Evolutionary conservation across 495 filamentous ascomycete species (phyloP).

Genomic region (Immersiella caudata): DNA sequence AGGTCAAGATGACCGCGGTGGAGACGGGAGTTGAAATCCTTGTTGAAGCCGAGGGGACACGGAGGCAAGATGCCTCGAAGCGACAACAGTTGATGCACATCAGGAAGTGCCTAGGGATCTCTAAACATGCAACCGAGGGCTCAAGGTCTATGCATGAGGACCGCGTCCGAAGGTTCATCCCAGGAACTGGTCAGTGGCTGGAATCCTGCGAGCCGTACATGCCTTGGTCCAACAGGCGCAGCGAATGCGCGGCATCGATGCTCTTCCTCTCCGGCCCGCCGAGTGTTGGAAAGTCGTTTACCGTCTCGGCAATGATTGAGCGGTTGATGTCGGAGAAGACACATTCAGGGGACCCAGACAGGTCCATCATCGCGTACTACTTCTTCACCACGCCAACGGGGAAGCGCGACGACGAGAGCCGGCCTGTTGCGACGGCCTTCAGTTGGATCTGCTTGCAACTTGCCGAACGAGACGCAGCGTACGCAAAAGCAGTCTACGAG

Average conservation of each 20-base stretch:
- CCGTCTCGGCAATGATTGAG: neutral
- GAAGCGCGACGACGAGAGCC: slow-evolving; percentile 6
- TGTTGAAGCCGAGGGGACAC: neutral
- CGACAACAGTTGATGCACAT: neutral
- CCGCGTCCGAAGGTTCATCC: neutral
- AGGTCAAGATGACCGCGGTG: neutral
- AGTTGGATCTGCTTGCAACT: slow-evolving; percentile 16
- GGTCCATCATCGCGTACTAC: slow-evolving; percentile 8
- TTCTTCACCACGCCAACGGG: slow-evolving; percentile 13
- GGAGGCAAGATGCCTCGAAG: neutral
- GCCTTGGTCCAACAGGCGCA: neutral
- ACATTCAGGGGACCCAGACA: neutral
- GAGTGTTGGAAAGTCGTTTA: slow-evolving; percentile 2
- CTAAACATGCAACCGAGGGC: neutral
- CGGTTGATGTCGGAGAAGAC: neutral
- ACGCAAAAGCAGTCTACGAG: slow-evolving; percentile 5
- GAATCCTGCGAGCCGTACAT: neutral
- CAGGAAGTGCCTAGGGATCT: neutral
- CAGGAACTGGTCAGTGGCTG: neutral
- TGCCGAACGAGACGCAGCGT: slow-evolving; percentile 12
- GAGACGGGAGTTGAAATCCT: neutral
- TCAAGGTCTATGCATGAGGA: neutral
- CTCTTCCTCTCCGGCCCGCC: neutral
- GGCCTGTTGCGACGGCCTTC: slow-evolving; percentile 13
- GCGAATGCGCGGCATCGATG: neutral